Percentiles rank a stretch among this genome's conserved stretches.
phyloP scores from a whole-genome alignment of 1,139 yeast genomes.

The Hyphopichia burtonii region DNA sequence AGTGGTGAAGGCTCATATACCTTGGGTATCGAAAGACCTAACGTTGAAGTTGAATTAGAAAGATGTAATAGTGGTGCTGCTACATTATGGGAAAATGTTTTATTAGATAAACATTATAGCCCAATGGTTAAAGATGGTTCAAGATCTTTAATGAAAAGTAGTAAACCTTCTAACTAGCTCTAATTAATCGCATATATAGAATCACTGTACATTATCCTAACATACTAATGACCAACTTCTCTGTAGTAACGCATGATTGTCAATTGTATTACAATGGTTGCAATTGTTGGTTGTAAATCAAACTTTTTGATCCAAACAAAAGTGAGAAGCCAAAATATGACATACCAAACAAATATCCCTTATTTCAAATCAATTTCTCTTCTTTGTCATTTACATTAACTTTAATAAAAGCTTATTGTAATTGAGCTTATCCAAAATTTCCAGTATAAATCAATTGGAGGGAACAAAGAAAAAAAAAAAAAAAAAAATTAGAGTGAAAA shows the following conservation, averaged over 20 bases:
- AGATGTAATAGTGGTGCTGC: constrained; percentile 86
- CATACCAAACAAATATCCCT: too few relatives aligned
- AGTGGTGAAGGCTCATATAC: constrained; percentile 64
- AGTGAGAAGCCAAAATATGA: too few relatives aligned
- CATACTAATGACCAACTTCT: background rate
- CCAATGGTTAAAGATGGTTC: constrained; percentile 65
- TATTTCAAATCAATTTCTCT: too few relatives aligned
- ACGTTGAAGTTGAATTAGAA: constrained; percentile 55
- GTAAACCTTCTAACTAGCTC: constrained; percentile 18
- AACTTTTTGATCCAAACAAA: background rate
- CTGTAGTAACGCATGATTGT: background rate
- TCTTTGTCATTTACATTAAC: too few relatives aligned
- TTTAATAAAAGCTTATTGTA: too few relatives aligned
- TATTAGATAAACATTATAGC: constrained; percentile 78
- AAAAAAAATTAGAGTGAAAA: background rate
- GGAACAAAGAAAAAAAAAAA: background rate
- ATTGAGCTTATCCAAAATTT: too few relatives aligned
- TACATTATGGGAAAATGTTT: constrained; percentile 81
- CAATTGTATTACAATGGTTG: background rate
- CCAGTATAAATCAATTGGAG: too few relatives aligned
- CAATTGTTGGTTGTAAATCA: background rate
- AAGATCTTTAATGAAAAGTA: constrained; percentile 43
- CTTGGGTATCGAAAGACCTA: constrained; percentile 61
- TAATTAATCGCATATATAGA: background rate
- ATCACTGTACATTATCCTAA: background rate